Evolutionary conservation across 176 grass and related monocot species (phyloP).

Genomic region (Zizania latifolia): DNA sequence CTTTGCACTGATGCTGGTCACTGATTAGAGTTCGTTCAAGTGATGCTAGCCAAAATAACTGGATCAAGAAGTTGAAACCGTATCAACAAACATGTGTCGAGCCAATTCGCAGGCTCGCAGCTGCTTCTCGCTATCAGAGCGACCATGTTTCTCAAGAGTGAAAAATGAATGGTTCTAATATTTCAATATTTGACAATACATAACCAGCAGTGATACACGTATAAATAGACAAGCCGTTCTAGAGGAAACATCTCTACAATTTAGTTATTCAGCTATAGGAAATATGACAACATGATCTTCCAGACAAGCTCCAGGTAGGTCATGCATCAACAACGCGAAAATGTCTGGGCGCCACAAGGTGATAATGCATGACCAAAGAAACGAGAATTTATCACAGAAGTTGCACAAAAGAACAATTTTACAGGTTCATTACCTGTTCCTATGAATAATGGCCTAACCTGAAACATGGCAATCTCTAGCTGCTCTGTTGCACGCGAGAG

Average conservation of each 20-base stretch:
- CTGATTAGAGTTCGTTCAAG: not conserved
- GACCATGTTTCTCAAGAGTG: not conserved
- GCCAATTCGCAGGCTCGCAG: too few relatives aligned
- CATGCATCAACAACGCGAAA: conserved; percentile 40
- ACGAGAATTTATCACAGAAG: conserved; percentile 36
- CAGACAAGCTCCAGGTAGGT: conserved; percentile 38
- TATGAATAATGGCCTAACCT: conserved; percentile 73
- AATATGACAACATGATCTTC: conserved; percentile 26
- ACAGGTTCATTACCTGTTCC: conserved; percentile 57
- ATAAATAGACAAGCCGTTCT: not conserved
- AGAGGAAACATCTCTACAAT: conserved; percentile 29
- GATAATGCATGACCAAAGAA: conserved; percentile 40
- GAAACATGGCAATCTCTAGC: conserved; percentile 50
- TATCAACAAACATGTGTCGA: too few relatives aligned
- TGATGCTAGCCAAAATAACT: not conserved
- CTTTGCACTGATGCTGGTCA: too few relatives aligned
- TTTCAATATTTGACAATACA: conserved; percentile 9
- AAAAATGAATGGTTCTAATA: not conserved
- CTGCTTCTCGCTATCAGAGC: not conserved
- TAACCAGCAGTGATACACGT: conserved; percentile 14
- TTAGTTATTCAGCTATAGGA: conserved; percentile 23
- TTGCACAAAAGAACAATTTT: conserved; percentile 61
- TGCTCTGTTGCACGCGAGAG: conserved; percentile 44
- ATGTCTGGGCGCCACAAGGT: conserved; percentile 20
- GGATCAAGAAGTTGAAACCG: too few relatives aligned